A percentile compares a stretch with the other conserved stretches of the same genome.
These are phyloP conservation scores for Ascodesmis nigricans DNA, from an alignment of 495 filamentous ascomycete genomes.

Conservation along the genomic window DNA sequence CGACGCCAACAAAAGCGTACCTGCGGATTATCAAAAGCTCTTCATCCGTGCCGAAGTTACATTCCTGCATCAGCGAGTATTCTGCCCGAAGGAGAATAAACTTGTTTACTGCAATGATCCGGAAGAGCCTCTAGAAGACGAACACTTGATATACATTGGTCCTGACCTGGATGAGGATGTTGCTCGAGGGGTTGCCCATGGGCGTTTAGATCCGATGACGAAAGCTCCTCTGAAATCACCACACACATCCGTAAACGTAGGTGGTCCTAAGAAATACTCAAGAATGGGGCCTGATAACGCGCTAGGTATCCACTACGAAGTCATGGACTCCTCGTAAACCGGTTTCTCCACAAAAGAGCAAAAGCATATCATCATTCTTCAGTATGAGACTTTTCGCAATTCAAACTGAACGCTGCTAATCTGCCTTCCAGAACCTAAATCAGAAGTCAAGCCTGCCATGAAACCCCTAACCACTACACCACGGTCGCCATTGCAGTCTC, in stretches of 20 bases:
- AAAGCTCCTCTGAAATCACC: conserved; percentile 25
- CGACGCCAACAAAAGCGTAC: conserved; percentile 62
- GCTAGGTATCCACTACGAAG: too few species aligned
- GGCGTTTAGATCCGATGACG: conserved; percentile 75
- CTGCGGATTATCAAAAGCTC: conserved; percentile 45
- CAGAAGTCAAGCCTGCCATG: too few species aligned
- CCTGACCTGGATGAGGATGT: conserved; percentile 32
- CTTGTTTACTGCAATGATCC: conserved; percentile 43
- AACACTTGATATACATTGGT: conserved; percentile 61
- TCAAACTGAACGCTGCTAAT: too few species aligned
- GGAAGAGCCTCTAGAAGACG: conserved; percentile 34
- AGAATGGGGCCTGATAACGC: too few species aligned
- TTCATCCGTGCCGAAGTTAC: conserved; percentile 77
- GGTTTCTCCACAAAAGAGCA: too few species aligned
- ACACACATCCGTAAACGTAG: not conserved
- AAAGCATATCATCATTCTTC: too few species aligned
- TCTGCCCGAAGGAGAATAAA: conserved; percentile 47
- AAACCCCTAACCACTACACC: too few species aligned
- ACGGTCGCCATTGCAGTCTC: too few species aligned
- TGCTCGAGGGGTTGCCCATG: conserved; percentile 54
- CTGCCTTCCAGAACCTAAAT: too few species aligned
- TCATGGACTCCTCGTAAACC: too few species aligned
- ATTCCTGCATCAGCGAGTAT: conserved; percentile 86
- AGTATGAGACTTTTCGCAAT: too few species aligned
- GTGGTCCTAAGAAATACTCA: not conserved